Conservation (phyloP, 228 moss, liverwort and hornwort species). For the Sphagnum magellanicum region DNA sequence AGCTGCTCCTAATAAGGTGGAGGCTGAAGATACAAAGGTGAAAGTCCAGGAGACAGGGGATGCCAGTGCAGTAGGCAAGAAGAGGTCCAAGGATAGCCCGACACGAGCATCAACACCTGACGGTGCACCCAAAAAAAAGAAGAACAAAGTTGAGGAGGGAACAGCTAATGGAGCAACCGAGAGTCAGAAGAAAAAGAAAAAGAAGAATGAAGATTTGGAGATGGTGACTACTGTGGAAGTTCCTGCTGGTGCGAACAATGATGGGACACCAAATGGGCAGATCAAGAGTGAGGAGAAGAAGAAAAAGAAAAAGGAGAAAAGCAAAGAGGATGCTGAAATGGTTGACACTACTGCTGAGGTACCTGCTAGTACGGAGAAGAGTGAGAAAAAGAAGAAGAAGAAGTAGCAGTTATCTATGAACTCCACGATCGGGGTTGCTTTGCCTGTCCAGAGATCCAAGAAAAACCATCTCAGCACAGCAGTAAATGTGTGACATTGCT, state of each 20-base stretch:
- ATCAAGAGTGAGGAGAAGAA: constrained; percentile 38
- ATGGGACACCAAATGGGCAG: constrained; percentile 34
- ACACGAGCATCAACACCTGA: constrained; percentile 38
- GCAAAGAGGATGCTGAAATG: background rate
- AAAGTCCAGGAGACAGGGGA: constrained; percentile 32
- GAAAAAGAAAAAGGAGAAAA: constrained; percentile 4
- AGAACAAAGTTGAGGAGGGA: constrained; percentile 57
- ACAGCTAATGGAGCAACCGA: constrained; percentile 29
- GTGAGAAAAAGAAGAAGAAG: no score
- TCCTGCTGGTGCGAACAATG: constrained; percentile 29
- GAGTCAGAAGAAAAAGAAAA: constrained; percentile 46
- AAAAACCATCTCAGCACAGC: no score
- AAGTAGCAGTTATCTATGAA: no score
- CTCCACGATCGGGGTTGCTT: no score
- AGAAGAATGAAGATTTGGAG: constrained; percentile 56
- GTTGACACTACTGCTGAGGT: no score
- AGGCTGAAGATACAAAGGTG: constrained; percentile 1
- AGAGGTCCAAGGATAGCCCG: constrained; percentile 46
- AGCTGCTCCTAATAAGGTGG: constrained; percentile 17
- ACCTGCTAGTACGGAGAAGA: no score
- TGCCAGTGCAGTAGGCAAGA: constrained; percentile 53
- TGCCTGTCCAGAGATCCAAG: no score
- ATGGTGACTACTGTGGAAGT: constrained; percentile 33
- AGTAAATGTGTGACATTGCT: no score
- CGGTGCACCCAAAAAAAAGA: constrained; percentile 75